Base-by-base conservation (phyloP, 768 basidiomycete genomes). In the Russula earlei region DNA sequence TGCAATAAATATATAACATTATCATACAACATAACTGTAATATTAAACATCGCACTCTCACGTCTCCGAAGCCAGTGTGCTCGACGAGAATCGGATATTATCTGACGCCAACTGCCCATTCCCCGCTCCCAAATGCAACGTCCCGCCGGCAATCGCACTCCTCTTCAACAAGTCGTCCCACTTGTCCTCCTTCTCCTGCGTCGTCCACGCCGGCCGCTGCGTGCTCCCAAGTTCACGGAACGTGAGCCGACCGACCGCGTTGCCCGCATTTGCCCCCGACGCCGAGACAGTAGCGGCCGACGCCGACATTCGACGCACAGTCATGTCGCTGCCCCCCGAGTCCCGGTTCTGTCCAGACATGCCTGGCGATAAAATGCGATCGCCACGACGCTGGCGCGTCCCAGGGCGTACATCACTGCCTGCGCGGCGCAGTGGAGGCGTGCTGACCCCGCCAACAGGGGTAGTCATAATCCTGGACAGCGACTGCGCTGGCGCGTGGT, bases 121-220 rank as follows among this genome's bases (percentile, higher is more conserved):
- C 24, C 40, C 53, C 24, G 43, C 48, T 5, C 72, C 77, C 6
- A 88, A 65, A 62, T 81, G 84, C 52, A 89, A 65, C 50, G 87
- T 90, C 42, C 87, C 87, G 1, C 87, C 87, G 1, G 87, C 87
- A 49, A 69, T 68, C 40, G 75, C 83, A 63, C 86, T 87, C 62
- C 77, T 74, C 65, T 79, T 76, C 57, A 88, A 68, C 52, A 89
- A 63, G 57, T 82, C 82, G 53, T 85, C 77, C 86, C 85, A 89
- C 63, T 78, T 79, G 12, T 76, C 79, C 7, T 77, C 75, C 71
- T 90, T 90, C 70, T 90, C 85, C 63, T 78, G 69, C 65, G 87
- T 84, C 24, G 80, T 80, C 66, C 83, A 67, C 41, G 68, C 73
- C 22, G 68, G 67, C 51, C 69, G 67, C 49, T 68, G 68, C 27